phyloP scores from a whole-genome alignment of 208 protist species.

The Kentomonas sorsogonicus region DNA sequence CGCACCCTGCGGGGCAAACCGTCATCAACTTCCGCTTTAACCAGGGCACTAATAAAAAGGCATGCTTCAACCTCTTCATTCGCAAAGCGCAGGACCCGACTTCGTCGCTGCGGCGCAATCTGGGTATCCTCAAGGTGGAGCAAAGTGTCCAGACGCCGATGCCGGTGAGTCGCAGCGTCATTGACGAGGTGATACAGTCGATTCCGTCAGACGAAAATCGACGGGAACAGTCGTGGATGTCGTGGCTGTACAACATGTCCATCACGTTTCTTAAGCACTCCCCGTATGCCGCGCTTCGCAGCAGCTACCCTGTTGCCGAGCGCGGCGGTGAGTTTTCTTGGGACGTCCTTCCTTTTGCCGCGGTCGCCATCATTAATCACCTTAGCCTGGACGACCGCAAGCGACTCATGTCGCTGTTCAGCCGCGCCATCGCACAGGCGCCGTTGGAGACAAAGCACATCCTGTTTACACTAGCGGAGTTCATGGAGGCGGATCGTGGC shows the following conservation, averaged over 20 bases:
- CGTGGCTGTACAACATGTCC: constrained; percentile 79
- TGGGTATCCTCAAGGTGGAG: constrained; percentile 78
- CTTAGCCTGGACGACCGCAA: constrained; percentile 28
- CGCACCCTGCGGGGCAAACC: constrained; percentile 62
- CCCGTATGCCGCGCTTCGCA: constrained; percentile 72
- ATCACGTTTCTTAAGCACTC: constrained; percentile 68
- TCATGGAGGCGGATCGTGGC: constrained; percentile 76
- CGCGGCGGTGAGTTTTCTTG: constrained; percentile 71
- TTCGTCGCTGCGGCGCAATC: constrained; percentile 72
- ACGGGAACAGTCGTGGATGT: constrained; percentile 87
- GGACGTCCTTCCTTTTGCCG: constrained; percentile 84
- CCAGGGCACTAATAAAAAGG: constrained; percentile 30
- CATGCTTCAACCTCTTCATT: constrained; percentile 72
- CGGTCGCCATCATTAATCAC: constrained; percentile 55
- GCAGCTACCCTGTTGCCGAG: constrained; percentile 37
- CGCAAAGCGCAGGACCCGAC: constrained; percentile 72
- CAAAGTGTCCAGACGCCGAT: constrained; percentile 44
- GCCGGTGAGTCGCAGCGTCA: constrained; percentile 35
- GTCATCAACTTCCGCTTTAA: constrained; percentile 71
- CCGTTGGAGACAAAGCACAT: constrained; percentile 77
- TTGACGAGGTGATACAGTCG: constrained; percentile 52
- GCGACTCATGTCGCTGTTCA: constrained; percentile 71
- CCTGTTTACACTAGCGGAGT: constrained; percentile 80
- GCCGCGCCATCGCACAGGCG: constrained; percentile 46
- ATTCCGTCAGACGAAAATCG: constrained; percentile 76